These are phyloP conservation scores for Carex parvula DNA, from an alignment of 176 grass and related monocot genomes.

Conservation along the genomic window DNA sequence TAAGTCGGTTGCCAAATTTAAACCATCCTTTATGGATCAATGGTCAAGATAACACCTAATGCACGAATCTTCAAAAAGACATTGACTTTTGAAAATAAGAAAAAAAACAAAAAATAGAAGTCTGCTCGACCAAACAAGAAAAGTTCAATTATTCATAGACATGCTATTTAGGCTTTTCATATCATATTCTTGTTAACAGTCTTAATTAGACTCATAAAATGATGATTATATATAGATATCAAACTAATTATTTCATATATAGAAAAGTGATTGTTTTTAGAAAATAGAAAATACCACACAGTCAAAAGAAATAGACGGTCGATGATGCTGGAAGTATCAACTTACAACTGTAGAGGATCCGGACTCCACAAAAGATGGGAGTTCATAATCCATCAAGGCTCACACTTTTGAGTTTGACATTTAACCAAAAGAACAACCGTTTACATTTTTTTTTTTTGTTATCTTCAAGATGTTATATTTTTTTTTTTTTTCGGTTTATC, in stretches of 20 bases:
- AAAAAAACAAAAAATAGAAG: background rate
- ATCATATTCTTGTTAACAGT: background rate
- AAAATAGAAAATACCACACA: background rate
- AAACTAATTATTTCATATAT: background rate
- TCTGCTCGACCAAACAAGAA: background rate
- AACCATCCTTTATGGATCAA: background rate
- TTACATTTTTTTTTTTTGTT: background rate
- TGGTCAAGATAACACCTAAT: background rate
- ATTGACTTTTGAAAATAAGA: background rate
- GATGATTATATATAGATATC: background rate
- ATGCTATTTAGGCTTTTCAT: background rate
- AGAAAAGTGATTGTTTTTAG: background rate
- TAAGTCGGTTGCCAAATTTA: background rate
- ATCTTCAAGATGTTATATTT: background rate
- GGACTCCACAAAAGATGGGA: background rate
- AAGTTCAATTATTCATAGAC: background rate
- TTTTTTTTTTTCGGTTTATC: background rate
- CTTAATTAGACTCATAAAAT: background rate
- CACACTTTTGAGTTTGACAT: conserved; percentile 6
- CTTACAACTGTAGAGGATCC: background rate
- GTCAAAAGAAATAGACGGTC: background rate
- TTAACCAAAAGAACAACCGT: background rate
- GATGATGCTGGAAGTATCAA: background rate
- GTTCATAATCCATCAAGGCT: background rate
- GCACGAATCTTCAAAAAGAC: background rate